Evolutionary conservation across 805 yeast genomes (phyloP).

Genomic region (Pichia nanzhaoensis): DNA sequence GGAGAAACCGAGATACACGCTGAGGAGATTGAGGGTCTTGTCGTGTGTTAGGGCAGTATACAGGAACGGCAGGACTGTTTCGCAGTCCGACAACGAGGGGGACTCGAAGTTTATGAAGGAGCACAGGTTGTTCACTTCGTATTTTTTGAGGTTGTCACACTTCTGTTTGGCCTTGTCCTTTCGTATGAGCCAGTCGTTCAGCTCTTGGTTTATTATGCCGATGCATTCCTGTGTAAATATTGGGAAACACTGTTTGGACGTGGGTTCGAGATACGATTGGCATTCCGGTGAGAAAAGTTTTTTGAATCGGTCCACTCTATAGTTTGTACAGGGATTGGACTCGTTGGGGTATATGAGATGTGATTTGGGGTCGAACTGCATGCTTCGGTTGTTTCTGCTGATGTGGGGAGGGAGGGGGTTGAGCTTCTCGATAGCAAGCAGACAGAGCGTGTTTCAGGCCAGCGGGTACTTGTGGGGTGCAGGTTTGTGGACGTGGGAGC

Average conservation of each 20-base stretch:
- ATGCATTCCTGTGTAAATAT: slow-evolving; percentile 40
- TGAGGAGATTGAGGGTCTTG: slow-evolving; percentile 39
- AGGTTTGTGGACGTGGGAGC: too few relatives aligned
- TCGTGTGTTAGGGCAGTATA: slow-evolving; percentile 49
- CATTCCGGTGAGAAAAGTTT: slow-evolving; percentile 16
- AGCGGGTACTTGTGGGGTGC: too few relatives aligned
- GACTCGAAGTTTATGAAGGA: slow-evolving; percentile 19
- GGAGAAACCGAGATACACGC: slow-evolving; percentile 46
- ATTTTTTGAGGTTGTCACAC: too few relatives aligned
- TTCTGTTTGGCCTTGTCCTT: slow-evolving; percentile 18
- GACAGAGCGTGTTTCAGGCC: too few relatives aligned
- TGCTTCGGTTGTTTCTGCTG: neutral
- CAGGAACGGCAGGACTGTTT: slow-evolving; percentile 39
- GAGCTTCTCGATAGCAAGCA: too few relatives aligned
- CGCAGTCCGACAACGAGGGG: slow-evolving; percentile 23
- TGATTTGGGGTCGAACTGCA: neutral
- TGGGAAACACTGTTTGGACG: slow-evolving; percentile 33
- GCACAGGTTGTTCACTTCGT: too few relatives aligned
- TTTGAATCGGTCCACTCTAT: too few relatives aligned
- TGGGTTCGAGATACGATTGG: slow-evolving; percentile 19
- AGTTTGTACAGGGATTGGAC: too few relatives aligned
- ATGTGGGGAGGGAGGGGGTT: too few relatives aligned
- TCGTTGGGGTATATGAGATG: too few relatives aligned
- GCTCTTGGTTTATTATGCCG: slow-evolving; percentile 35
- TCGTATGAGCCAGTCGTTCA: slow-evolving; percentile 29